A percentile compares a stretch with the other conserved stretches of the same genome.
Conservation (phyloP, 108 stramenopile genomes). For the Pseudonitzschia multistriata region DNA sequence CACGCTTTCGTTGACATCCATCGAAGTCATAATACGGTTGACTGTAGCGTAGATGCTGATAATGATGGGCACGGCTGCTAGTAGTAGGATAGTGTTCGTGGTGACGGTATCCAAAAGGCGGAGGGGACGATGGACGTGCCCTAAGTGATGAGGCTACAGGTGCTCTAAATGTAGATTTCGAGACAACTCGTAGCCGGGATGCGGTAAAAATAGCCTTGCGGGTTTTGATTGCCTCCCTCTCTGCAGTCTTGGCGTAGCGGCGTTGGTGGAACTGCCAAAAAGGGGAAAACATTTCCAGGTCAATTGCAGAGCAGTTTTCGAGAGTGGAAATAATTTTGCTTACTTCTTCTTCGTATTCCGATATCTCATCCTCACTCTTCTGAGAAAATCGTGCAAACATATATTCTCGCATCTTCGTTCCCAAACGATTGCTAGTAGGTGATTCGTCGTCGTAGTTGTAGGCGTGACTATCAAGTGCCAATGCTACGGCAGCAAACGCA, state of each 20-base stretch:
- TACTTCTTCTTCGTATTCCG: slow-evolving; percentile 33
- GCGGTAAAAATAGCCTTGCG: slow-evolving; percentile 30
- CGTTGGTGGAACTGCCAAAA: slow-evolving; percentile 8
- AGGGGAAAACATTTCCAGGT: slow-evolving; percentile 24
- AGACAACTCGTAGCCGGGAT: slow-evolving; percentile 14
- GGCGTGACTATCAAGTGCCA: slow-evolving; percentile 32
- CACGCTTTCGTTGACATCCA: slow-evolving; percentile 12
- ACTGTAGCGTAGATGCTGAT: slow-evolving; percentile 10
- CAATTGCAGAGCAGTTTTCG: slow-evolving; percentile 29
- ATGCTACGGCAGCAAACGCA: slow-evolving; percentile 49
- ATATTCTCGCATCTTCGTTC: slow-evolving; percentile 29
- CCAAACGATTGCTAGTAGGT: slow-evolving; percentile 11
- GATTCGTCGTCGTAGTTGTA: slow-evolving; percentile 11
- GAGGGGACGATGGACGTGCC: background rate
- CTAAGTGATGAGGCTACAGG: background rate
- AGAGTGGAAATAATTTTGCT: slow-evolving; percentile 26
- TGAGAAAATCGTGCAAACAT: slow-evolving; percentile 31
- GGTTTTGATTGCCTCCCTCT: slow-evolving; percentile 29
- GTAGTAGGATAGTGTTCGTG: slow-evolving; percentile 2
- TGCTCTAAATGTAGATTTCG: background rate
- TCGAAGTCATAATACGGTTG: background rate
- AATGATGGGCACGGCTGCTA: background rate
- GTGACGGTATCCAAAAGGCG: slow-evolving; percentile 17
- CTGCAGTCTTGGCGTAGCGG: slow-evolving; percentile 18
- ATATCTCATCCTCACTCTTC: slow-evolving; percentile 26